Evolutionary conservation across 2,329 filamentous ascomycete genomes (phyloP).

Genomic region (Dendryphion nanum): DNA sequence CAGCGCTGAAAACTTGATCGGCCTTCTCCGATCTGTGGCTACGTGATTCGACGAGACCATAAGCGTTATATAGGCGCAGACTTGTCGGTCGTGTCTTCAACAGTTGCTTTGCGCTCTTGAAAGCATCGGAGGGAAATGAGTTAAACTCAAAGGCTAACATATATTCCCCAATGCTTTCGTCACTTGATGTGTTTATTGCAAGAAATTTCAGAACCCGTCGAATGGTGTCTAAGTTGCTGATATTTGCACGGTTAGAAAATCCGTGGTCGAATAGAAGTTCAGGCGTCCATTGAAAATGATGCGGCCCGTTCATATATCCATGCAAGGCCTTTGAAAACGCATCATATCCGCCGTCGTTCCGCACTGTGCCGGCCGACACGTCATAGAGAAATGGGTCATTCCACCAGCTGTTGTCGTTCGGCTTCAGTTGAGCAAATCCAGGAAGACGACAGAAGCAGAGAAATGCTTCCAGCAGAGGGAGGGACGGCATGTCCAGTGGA

Average conservation of each 20-base stretch:
- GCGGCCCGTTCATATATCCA: constrained; percentile 12
- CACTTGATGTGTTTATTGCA: constrained; percentile 35
- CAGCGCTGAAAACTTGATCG: constrained; percentile 64
- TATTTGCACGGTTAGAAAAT: constrained; percentile 14
- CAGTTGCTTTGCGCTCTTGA: constrained; percentile 70
- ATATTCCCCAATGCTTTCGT: constrained; percentile 63
- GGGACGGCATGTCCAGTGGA: constrained; percentile 36
- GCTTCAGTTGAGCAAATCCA: constrained; percentile 38
- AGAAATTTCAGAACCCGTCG: constrained; percentile 56
- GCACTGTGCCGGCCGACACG: constrained; percentile 26
- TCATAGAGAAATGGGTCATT: constrained; percentile 56
- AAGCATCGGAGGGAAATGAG: constrained; percentile 55
- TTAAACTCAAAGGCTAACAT: constrained; percentile 65
- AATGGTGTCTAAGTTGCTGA: constrained; percentile 17
- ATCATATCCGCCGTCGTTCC: neutral
- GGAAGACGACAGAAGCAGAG: constrained; percentile 50
- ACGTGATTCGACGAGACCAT: constrained; percentile 68
- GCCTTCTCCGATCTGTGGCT: constrained; percentile 59
- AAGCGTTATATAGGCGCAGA: constrained; percentile 72
- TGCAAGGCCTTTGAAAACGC: constrained; percentile 3
- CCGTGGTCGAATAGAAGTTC: constrained; percentile 23
- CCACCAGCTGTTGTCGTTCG: constrained; percentile 38
- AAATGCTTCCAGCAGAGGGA: constrained; percentile 66
- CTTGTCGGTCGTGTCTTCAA: constrained; percentile 67
- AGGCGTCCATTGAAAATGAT: constrained; percentile 19